Base-by-base conservation (phyloP, 2,329 filamentous ascomycete species). In the Fusarium agapanthi region DNA sequence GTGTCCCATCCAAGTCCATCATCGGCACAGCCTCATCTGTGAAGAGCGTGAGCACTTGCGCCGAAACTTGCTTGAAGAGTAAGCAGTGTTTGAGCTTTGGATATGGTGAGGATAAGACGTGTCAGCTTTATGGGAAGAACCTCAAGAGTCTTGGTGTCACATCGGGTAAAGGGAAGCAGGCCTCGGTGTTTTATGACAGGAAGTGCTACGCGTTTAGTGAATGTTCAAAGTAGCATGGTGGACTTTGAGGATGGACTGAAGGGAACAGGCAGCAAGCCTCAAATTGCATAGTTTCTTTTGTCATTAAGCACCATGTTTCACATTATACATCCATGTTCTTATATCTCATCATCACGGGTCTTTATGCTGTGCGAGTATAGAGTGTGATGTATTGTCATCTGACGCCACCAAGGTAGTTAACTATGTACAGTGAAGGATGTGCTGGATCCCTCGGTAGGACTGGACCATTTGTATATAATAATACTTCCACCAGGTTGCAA, bases 271-370 rank as follows among this genome's bases (percentile, higher is more conserved):
- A 22, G 24, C 54, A 47, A 28, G 18, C 20, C 53, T 45, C 40
- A 35, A 26, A 7, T 47, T 35, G 14, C 20, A 20, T 40, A 6
- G 11, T 34, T n/a, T 35, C 30, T 6, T 57, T 45, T 47, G 24
- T 57, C 6, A 2, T 0, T 37, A 0, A 37, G 7, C 7, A 26
- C 7, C 5, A 11, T 20, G 0, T 0, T 5, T 28, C n/a, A 28
- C 26, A 28, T 3, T 28, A 14, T 14, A 0, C 10, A 18, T n/a
- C 7, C 14, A n/a, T 11, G 2, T 18, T 38, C 20, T n/a, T 3
- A 16, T 1, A 24, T 34, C 0, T 9, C 3, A 11, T n/a, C 10
- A 24, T 35, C 16, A 34, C 6, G 3, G 6, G 10, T 20, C 2
- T 10, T n/a, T 10, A 2, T 18, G 32, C 4, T 20, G 1, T 32